Percentiles rank a stretch among this genome's conserved stretches.
These are phyloP conservation scores for Erodium maritimum DNA, from an alignment of 345 rosid species.

Conservation along the genomic window DNA sequence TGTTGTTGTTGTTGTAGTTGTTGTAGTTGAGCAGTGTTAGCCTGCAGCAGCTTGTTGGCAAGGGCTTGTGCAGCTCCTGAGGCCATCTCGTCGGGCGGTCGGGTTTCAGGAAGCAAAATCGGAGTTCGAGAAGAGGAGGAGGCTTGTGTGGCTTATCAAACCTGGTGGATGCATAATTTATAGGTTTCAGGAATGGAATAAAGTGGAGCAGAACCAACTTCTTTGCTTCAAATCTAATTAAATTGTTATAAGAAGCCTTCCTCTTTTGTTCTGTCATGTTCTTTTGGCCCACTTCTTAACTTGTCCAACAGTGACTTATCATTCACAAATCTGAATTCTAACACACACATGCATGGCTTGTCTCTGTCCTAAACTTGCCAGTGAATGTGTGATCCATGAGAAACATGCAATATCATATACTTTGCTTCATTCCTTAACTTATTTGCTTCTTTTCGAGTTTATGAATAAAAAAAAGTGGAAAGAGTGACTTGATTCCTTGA, in stretches of 20 bases:
- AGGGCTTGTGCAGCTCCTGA: neutral
- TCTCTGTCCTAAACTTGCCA: neutral
- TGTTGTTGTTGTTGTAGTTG: neutral
- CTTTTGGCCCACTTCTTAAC: neutral
- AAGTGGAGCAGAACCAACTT: slow-evolving; percentile 36
- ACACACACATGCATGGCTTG: neutral
- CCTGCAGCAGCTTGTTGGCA: neutral
- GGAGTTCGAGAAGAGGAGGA: neutral
- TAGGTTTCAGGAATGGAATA: slow-evolving; percentile 19
- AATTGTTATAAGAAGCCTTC: slow-evolving; percentile 4
- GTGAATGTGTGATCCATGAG: neutral
- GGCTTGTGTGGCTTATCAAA: slow-evolving; percentile 1
- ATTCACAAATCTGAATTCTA: neutral
- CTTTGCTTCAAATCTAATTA: slow-evolving; percentile 61
- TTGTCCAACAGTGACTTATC: neutral
- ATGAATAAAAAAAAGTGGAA: neutral
- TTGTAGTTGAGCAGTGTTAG: neutral
- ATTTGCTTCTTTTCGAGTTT: neutral
- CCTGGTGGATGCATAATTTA: slow-evolving; percentile 7
- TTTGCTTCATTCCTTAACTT: neutral
- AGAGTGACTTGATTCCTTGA: neutral
- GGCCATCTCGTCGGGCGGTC: neutral
- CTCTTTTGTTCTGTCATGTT: neutral
- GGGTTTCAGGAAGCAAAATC: neutral
- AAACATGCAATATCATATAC: neutral